phyloP scores from a whole-genome alignment of 345 rosid genomes.

The Combretum micranthum region DNA sequence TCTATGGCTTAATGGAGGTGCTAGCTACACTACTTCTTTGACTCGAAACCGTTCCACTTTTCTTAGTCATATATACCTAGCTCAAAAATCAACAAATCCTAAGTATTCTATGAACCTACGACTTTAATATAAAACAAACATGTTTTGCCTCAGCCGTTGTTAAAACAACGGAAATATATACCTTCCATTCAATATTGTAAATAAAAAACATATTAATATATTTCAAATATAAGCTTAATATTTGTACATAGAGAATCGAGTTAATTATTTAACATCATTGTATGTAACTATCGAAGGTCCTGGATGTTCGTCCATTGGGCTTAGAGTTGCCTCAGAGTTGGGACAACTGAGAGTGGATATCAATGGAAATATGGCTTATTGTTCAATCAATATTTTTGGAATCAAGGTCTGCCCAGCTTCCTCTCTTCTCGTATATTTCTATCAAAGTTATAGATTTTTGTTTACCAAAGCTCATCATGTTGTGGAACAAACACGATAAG shows the following conservation, averaged over 20 bases:
- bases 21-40: no score
- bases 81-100: no score
- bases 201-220: no score
- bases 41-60: no score
- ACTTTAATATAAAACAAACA: no score
- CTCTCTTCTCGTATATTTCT: neutral
- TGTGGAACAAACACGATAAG: neutral
- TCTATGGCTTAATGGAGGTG: constrained; percentile 72
- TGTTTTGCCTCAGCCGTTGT: no score
- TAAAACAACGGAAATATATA: no score
- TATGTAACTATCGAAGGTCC: constrained; percentile 37
- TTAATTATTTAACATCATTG: no score
- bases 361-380: constrained; percentile 28
- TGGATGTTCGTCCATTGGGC: constrained; percentile 77
- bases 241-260: no score
- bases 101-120: no score
- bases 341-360: constrained; percentile 55
- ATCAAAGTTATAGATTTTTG: neutral
- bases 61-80: neutral
- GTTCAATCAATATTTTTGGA: constrained; percentile 56
- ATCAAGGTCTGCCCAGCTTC: constrained; percentile 32
- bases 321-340: constrained; percentile 72
- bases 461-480: neutral
- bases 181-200: neutral
- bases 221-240: neutral